Conservation (phyloP, 2,329 filamentous ascomycete species). For the Nakataea oryzae region DNA sequence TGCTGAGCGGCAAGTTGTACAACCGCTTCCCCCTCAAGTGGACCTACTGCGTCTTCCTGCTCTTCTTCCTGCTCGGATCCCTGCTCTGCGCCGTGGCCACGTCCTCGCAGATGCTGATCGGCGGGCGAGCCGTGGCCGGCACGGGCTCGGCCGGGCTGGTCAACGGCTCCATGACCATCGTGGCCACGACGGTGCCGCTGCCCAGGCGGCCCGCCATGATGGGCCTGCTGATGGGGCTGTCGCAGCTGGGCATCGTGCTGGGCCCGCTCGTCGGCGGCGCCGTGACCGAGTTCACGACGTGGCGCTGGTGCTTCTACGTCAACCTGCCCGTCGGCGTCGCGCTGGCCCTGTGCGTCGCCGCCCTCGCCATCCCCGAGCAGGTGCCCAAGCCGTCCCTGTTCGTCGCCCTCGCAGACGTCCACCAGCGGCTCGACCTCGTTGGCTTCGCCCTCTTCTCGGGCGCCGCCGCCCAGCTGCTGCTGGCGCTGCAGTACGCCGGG, state of each 20-base stretch:
- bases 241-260: conserved; percentile 11
- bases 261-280: conserved; percentile 37
- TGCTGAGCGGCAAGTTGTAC: conserved; percentile 13
- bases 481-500: conserved; percentile 27
- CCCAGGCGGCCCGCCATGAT: conserved; percentile 25
- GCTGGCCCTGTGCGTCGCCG: conserved; percentile 19
- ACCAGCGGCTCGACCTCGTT: conserved; percentile 26
- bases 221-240: conserved; percentile 11
- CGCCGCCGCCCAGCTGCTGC: conserved; percentile 27
- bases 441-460: conserved; percentile 32
- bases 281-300: conserved; percentile 26
- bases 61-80: conserved; percentile 44
- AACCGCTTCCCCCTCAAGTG: conserved; percentile 12
- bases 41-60: conserved; percentile 29
- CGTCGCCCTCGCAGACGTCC: conserved; percentile 15
- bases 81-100: conserved; percentile 39
- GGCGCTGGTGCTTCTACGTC: conserved; percentile 38
- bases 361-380: conserved; percentile 25
- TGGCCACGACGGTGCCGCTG: conserved; percentile 27
- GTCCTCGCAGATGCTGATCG: conserved; percentile 40
- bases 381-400: conserved; percentile 17
- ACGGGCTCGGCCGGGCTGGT: conserved; percentile 38
- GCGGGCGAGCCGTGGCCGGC: conserved; percentile 43
- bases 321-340: conserved; percentile 32
- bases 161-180: conserved; percentile 41